Evolutionary conservation across 805 yeast species (phyloP), one percentile per base, ranked within the genome.

Genomic region (Wickerhamiella lipophila): DNA sequence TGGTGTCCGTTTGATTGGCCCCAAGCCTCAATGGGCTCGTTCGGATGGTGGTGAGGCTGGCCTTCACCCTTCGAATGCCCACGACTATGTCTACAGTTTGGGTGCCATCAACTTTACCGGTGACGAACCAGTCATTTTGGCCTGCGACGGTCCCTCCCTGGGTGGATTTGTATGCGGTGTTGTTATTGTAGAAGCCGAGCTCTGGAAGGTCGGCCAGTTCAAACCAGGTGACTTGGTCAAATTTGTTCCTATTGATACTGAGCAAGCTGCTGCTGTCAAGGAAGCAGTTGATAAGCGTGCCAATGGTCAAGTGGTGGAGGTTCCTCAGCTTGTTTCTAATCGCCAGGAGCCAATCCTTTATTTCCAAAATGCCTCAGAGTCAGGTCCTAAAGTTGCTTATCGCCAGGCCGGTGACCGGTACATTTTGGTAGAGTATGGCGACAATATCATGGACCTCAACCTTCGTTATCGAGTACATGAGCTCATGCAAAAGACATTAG

Each of bases 71-170:
- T 87, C 96, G n/a, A 89, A 89, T 67, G 88, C 95, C 39, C 97
- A 89, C 63, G 98, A 89, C 69, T 92, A 89, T 61, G 97, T 89
- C 47, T 89, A 89, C 64, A 86, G 97, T 0, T 69, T 87, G 47
- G 97, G 98, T 58, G 97, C 98, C 25, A 81, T 89, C 64, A 92
- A 92, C 67, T 92, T 92, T 64, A 92, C 97, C 30, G 98, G 98
- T 67, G 97, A 92, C 67, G 97, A 89, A 66, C 97, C 97, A 1
- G 98, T 89, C 29, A 87, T 89, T 55, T 73, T 89, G 64, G 86
- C 97, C 2, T 85, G 96, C 62, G 98, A 89, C 68, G 97, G 97
- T 54, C 97, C 98, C 38, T 83, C 95, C 9, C 75, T 89, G 50
- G 97, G 98, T 61, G 98, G 98, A 1, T 92, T 89, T 61, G 96